phyloP scores from a whole-genome alignment of 129 eudicot genomes.

The Helianthus annuus region DNA sequence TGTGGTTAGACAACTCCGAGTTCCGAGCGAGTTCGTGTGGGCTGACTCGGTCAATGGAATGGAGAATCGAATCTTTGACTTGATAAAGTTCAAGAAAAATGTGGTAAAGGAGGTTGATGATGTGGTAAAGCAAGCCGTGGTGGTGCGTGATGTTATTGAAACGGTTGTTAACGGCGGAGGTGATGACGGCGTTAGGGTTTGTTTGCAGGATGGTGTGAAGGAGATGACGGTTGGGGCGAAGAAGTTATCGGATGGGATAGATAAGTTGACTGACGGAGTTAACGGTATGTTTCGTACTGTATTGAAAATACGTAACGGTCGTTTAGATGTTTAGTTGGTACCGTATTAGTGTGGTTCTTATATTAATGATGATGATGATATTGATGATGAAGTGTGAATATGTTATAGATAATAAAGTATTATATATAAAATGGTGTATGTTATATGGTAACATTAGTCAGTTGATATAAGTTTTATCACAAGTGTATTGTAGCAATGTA shows the following conservation, averaged over 20 bases:
- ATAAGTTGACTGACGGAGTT: slow-evolving; percentile 41
- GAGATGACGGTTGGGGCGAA: slow-evolving; percentile 27
- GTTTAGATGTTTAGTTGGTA: slow-evolving; percentile 26
- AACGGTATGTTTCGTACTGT: slow-evolving; percentile 38
- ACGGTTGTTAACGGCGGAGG: not conserved
- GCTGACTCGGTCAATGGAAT: slow-evolving; percentile 37
- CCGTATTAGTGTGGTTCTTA: not conserved
- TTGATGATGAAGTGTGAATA: slow-evolving; percentile 15
- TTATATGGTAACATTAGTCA: no score
- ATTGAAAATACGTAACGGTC: slow-evolving; percentile 37
- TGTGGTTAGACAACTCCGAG: slow-evolving; percentile 1
- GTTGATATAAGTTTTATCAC: no score
- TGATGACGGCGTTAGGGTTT: slow-evolving; percentile 17
- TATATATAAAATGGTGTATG: no score
- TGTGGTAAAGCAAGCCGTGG: slow-evolving; percentile 24
- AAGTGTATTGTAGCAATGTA: no score
- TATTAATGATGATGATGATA: no score
- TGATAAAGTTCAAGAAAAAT: slow-evolving; percentile 23
- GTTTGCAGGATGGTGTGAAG: slow-evolving; percentile 36
- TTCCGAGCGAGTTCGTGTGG: slow-evolving; percentile 39
- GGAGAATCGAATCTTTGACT: slow-evolving; percentile 25
- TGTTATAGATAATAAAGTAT: slow-evolving; percentile 7
- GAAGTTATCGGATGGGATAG: slow-evolving; percentile 36
- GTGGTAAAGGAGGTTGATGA: slow-evolving; percentile 31
- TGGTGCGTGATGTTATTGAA: slow-evolving; percentile 23